Percentiles rank a stretch among this genome's conserved stretches.
Evolutionary conservation across 1,284 basidiomycete species (phyloP).

Genomic region (Leccinum glutinopallens): DNA sequence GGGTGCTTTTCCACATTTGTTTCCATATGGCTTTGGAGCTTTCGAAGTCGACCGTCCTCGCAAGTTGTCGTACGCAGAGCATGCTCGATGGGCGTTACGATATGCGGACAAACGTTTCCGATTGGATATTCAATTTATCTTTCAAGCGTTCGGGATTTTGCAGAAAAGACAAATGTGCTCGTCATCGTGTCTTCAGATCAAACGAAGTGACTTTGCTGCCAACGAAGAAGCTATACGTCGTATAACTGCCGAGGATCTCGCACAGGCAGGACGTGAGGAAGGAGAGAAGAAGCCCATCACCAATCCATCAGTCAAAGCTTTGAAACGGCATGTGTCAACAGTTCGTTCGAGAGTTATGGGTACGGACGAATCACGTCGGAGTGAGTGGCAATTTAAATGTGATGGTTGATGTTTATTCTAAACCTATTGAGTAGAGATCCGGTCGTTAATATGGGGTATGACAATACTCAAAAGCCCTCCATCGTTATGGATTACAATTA

Average conservation of each 20-base stretch:
- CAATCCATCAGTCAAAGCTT: not conserved
- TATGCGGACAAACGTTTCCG: not conserved
- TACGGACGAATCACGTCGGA: not conserved
- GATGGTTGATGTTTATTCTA: too few relatives aligned
- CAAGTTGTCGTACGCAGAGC: not conserved
- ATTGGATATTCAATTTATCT: not conserved
- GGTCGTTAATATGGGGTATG: not conserved
- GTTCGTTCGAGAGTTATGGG: not conserved
- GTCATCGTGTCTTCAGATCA: not conserved
- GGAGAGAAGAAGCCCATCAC: not conserved
- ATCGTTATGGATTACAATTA: constrained; percentile 1
- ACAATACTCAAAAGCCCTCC: not conserved
- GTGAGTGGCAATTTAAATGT: not conserved
- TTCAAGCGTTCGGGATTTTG: not conserved
- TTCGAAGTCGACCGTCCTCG: not conserved
- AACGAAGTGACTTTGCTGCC: not conserved
- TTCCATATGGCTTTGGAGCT: not conserved
- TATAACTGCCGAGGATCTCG: not conserved
- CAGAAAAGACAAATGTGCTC: not conserved
- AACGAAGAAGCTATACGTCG: not conserved
- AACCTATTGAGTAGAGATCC: not conserved
- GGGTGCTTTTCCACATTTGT: not conserved
- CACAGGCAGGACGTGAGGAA: not conserved
- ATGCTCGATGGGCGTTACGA: not conserved
- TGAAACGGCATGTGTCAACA: not conserved